phyloP scores from a whole-genome alignment of 495 filamentous ascomycete species.

The Tuber brumale region DNA sequence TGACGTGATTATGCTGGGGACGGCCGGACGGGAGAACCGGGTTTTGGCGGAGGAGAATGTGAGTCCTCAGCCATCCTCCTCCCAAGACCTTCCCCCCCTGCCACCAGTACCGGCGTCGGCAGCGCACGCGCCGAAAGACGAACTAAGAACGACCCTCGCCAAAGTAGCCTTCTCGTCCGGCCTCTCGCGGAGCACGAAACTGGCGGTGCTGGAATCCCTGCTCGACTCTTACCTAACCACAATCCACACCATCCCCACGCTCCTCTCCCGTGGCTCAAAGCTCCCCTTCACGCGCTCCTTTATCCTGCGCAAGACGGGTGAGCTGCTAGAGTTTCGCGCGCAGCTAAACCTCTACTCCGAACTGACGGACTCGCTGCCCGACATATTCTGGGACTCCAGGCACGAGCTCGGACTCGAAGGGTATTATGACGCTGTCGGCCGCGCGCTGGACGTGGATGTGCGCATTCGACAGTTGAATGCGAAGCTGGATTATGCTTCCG shows the following conservation, averaged over 20 bases:
- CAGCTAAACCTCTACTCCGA: conserved; percentile 96
- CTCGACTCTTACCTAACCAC: conserved; percentile 76
- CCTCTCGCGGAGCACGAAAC: conserved; percentile 87
- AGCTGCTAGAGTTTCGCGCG: conserved; percentile 81
- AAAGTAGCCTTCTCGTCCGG: conserved; percentile 97
- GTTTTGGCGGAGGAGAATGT: conserved; percentile 18
- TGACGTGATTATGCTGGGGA: conserved; percentile 84
- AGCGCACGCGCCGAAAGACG: conserved; percentile 8
- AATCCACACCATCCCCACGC: conserved; percentile 69
- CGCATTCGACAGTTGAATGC: conserved; percentile 88
- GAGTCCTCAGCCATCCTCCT: neutral
- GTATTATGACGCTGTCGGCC: conserved; percentile 89
- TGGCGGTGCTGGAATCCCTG: conserved; percentile 86
- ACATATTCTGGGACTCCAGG: conserved; percentile 91
- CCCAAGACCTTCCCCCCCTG: neutral
- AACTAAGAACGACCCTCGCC: conserved; percentile 63
- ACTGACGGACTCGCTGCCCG: conserved; percentile 87
- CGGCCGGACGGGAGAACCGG: conserved; percentile 47
- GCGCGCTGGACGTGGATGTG: conserved; percentile 83
- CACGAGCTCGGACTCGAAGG: conserved; percentile 82
- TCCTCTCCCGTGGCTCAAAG: conserved; percentile 58
- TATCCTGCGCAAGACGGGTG: conserved; percentile 87
- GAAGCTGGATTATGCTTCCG: conserved; percentile 95
- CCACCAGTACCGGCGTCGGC: neutral
- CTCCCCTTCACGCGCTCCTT: conserved; percentile 67